These are phyloP conservation scores for Oryza australiensis DNA, from an alignment of 176 grass and related monocot species.

Conservation along the genomic window DNA sequence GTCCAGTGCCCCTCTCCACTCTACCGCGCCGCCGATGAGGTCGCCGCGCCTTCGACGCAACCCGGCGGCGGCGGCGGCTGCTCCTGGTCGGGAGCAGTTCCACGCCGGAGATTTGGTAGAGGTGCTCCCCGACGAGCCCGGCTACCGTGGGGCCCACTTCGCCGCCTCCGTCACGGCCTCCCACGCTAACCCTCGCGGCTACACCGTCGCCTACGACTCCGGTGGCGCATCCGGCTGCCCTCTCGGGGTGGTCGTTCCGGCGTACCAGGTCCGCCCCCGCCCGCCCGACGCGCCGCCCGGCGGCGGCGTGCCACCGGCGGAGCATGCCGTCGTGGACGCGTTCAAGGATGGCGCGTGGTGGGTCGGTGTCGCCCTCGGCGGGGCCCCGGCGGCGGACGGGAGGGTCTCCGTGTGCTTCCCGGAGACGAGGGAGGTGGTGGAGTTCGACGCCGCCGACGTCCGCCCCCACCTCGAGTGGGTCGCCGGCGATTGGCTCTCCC, in stretches of 20 bases:
- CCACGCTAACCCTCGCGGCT: constrained; percentile 37
- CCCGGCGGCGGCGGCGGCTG: not conserved
- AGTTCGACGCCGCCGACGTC: constrained; percentile 33
- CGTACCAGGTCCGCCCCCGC: constrained; percentile 50
- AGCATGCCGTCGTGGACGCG: constrained; percentile 65
- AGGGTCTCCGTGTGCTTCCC: constrained; percentile 57
- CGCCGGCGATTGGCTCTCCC: constrained; percentile 52
- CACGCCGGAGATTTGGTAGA: constrained; percentile 40
- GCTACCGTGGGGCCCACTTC: constrained; percentile 48
- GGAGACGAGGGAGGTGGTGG: constrained; percentile 38
- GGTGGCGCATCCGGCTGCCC: not conserved
- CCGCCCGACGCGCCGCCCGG: constrained; percentile 21
- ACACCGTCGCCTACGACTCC: constrained; percentile 59
- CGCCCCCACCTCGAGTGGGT: constrained; percentile 72
- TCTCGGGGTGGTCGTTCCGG: constrained; percentile 47
- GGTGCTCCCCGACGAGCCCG: constrained; percentile 49
- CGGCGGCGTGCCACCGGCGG: not conserved
- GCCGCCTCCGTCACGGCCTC: constrained; percentile 40
- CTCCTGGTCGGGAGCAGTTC: not conserved
- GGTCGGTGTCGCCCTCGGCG: constrained; percentile 44
- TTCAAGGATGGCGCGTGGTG: constrained; percentile 58
- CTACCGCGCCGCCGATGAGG: constrained; percentile 24
- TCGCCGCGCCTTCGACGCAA: constrained; percentile 33
- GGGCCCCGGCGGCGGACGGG: not conserved
- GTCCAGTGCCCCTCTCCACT: not conserved